A percentile compares a stretch with the other conserved stretches of the same genome.
Evolutionary conservation across 164 flowering plant species (phyloP).

Genomic region (Protea cynaroides): DNA sequence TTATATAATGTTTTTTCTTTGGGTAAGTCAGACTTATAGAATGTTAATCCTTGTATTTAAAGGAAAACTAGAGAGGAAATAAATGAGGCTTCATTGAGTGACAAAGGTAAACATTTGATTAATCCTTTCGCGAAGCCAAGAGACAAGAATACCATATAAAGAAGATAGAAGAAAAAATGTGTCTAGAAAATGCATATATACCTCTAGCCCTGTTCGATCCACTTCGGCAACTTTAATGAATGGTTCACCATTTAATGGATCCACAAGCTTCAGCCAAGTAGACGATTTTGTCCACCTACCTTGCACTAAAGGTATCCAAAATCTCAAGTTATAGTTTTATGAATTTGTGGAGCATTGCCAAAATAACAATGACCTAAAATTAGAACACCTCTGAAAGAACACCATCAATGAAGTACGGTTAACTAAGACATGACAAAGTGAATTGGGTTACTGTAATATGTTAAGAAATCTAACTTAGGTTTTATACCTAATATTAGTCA

Average conservation of each 20-base stretch:
- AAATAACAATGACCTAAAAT: not conserved
- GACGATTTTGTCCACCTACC: slow-evolving; percentile 81
- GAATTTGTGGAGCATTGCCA: not conserved
- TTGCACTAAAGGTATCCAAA: slow-evolving; percentile 48
- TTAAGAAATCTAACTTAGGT: not conserved
- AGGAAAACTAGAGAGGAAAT: not conserved
- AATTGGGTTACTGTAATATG: not conserved
- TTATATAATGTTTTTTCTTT: not conserved
- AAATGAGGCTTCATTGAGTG: not conserved
- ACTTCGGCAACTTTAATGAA: slow-evolving; percentile 87
- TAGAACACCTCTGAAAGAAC: not conserved
- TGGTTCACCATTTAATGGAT: slow-evolving; percentile 94
- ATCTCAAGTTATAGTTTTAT: not conserved
- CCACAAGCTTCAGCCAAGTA: slow-evolving; percentile 52
- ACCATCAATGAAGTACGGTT: not conserved
- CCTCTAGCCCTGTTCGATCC: slow-evolving; percentile 67
- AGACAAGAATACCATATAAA: not conserved
- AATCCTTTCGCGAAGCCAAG: not conserved
- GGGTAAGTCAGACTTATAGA: not conserved
- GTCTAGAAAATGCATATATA: slow-evolving; percentile 10
- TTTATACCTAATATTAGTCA: not conserved
- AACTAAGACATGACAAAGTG: not conserved
- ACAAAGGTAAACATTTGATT: not conserved
- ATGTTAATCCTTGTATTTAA: not conserved
- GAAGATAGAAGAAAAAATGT: not conserved